A percentile compares a stretch with the other conserved stretches of the same genome.
Evolutionary conservation across 1,284 basidiomycete genomes (phyloP).

Genomic region (Somion occarium): DNA sequence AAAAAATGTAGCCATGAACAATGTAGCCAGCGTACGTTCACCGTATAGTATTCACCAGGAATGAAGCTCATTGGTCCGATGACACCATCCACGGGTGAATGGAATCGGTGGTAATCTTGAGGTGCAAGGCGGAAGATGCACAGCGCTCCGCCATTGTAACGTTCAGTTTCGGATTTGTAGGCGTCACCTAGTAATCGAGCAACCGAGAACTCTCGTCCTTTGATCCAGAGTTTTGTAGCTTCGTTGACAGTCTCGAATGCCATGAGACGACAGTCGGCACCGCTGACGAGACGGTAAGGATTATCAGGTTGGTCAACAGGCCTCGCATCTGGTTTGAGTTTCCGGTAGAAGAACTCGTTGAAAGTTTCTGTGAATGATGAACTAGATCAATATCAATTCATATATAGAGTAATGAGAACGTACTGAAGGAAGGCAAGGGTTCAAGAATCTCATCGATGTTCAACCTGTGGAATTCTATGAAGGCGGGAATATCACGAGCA

Average conservation of each 20-base stretch:
- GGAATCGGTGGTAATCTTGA: conserved; percentile 97
- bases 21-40: conserved; percentile 56
- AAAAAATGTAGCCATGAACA: conserved; percentile 11
- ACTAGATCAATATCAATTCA: conserved; percentile 8
- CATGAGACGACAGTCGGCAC: conserved; percentile 94
- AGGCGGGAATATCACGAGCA: conserved; percentile 77
- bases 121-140: conserved; percentile 92
- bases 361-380: conserved; percentile 66
- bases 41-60: conserved; percentile 88
- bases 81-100: conserved; percentile 83
- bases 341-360: conserved; percentile 89
- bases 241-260: conserved; percentile 82
- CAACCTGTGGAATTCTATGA: conserved; percentile 89
- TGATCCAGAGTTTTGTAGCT: conserved; percentile 94
- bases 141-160: conserved; percentile 73
- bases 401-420: conserved; percentile 20
- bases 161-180: conserved; percentile 64
- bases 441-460: conserved; percentile 81
- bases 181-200: conserved; percentile 74
- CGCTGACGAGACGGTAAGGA: conserved; percentile 75
- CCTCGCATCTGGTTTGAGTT: conserved; percentile 80
- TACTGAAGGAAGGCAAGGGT: conserved; percentile 81
- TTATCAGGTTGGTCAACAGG: conserved; percentile 75
- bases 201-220: conserved; percentile 90
- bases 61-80: conserved; percentile 82